Percentiles rank a stretch among this genome's conserved stretches.
Conservation (phyloP, 2,329 filamentous ascomycete genomes). For the Fusarium albosuccineum region DNA sequence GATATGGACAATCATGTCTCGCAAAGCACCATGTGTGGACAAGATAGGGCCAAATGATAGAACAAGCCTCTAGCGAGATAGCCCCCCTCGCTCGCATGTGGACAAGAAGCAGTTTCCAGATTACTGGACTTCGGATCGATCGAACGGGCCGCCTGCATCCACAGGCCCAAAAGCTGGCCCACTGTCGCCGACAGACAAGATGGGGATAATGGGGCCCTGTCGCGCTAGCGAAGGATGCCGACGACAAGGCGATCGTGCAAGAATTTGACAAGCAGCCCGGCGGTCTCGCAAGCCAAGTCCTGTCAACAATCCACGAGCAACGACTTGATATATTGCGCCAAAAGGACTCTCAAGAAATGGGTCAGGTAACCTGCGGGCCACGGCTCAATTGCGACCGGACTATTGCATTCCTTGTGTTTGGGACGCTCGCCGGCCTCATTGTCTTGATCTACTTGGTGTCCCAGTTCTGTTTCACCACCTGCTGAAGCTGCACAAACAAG, state of each 20-base stretch:
- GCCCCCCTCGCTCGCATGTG: slow-evolving; percentile 7
- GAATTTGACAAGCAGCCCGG: slow-evolving; percentile 8
- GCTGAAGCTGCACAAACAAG: slow-evolving; percentile 1
- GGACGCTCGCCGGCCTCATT: slow-evolving; percentile 1
- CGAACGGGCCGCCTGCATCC: slow-evolving; percentile 34
- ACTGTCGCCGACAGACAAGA: slow-evolving; percentile 21
- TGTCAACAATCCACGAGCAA: not conserved
- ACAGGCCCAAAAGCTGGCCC: slow-evolving; percentile 26
- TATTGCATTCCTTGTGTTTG: slow-evolving; percentile 8
- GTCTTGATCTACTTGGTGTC: slow-evolving; percentile 4
- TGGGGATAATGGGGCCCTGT: slow-evolving; percentile 15
- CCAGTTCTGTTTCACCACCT: slow-evolving; percentile 21
- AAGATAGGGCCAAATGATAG: slow-evolving; percentile 1
- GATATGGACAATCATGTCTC: slow-evolving; percentile 2
- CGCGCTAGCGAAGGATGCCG: slow-evolving; percentile 21
- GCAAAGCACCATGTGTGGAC: slow-evolving; percentile 4
- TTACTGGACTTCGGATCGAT: slow-evolving; percentile 34
- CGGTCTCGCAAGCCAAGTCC: not conserved
- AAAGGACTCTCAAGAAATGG: not conserved
- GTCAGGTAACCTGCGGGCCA: slow-evolving; percentile 6
- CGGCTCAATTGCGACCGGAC: slow-evolving; percentile 18
- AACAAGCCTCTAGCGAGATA: slow-evolving; percentile 3
- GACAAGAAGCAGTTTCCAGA: slow-evolving; percentile 24
- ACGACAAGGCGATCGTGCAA: slow-evolving; percentile 13
- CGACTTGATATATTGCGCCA: not conserved